These are phyloP conservation scores for Volvariella surrecta DNA, from an alignment of 1,284 basidiomycete species.

Conservation along the genomic window DNA sequence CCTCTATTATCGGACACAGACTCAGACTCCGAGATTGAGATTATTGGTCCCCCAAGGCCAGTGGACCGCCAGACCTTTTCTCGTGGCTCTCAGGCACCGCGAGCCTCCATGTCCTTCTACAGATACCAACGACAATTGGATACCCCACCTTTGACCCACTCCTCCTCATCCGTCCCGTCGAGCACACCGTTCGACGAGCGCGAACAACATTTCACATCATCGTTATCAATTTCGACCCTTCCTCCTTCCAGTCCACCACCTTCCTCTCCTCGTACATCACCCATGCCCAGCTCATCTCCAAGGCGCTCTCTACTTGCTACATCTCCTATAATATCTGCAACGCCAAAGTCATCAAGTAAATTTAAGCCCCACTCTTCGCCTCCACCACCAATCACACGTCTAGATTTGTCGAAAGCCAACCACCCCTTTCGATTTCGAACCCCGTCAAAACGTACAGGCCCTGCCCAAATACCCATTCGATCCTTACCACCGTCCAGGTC, in stretches of 20 bases:
- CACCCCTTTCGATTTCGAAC: slow-evolving; percentile 1
- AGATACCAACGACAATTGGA: slow-evolving; percentile 21
- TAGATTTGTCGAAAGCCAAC: slow-evolving; percentile 2
- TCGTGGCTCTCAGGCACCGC: background rate
- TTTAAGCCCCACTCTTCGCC: slow-evolving; percentile 5
- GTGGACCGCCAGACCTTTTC: background rate
- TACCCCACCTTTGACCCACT: slow-evolving; percentile 34
- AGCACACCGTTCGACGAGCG: slow-evolving; percentile 14
- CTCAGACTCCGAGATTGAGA: slow-evolving; percentile 18
- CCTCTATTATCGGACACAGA: background rate
- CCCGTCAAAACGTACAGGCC: background rate
- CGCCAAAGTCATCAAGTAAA: slow-evolving; percentile 3
- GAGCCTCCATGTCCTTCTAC: background rate
- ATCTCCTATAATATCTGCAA: slow-evolving; percentile 9
- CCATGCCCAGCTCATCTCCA: slow-evolving; percentile 12
- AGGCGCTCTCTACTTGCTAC: slow-evolving; percentile 14
- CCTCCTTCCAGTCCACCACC: slow-evolving; percentile 3
- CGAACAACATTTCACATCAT: background rate
- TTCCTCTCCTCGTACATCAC: slow-evolving; percentile 7
- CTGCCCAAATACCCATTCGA: background rate
- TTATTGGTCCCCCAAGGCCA: slow-evolving; percentile 13
- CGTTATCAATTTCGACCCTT: slow-evolving; percentile 7
- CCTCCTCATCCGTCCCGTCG: slow-evolving; percentile 18
- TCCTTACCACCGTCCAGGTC: background rate
- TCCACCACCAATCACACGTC: background rate